Evolutionary conservation across 1,284 basidiomycete species (phyloP).

Genomic region (Naganishia liquefaciens): DNA sequence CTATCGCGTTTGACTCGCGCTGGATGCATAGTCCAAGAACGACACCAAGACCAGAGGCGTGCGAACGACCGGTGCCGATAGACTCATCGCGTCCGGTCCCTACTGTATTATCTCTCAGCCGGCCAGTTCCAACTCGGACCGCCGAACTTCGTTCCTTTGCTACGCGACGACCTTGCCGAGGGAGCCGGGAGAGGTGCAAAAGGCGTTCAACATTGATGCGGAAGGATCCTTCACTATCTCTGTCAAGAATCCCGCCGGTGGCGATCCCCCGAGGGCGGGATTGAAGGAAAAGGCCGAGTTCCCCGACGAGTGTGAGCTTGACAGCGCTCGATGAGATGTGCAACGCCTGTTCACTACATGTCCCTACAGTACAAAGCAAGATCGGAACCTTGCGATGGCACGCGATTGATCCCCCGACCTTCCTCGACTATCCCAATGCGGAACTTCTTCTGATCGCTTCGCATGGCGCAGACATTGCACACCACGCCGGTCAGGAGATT

Average conservation of each 20-base stretch:
- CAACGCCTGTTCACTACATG: background rate
- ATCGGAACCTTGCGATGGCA: constrained; percentile 31
- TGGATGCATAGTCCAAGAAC: constrained; percentile 16
- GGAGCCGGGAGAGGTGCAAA: constrained; percentile 33
- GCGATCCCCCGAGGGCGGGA: constrained; percentile 25
- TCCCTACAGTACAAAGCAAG: constrained; percentile 23
- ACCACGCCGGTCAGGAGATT: constrained; percentile 20
- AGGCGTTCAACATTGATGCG: constrained; percentile 31
- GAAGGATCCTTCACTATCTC: constrained; percentile 32
- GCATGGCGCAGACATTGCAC: constrained; percentile 26
- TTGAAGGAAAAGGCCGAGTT: constrained; percentile 29
- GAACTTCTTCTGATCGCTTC: constrained; percentile 31
- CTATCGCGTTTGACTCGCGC: too few species aligned
- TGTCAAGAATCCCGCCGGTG: constrained; percentile 31
- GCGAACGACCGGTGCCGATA: constrained; percentile 28
- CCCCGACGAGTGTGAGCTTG: constrained; percentile 32
- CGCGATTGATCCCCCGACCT: constrained; percentile 30
- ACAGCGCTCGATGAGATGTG: background rate
- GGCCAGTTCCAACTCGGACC: background rate
- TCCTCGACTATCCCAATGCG: constrained; percentile 31
- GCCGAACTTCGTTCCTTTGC: constrained; percentile 24
- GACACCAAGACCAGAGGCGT: constrained; percentile 33
- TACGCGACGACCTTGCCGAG: constrained; percentile 29
- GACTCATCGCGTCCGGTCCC: constrained; percentile 31
- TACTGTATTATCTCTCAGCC: constrained; percentile 32